Evolutionary conservation across 148 eudicot species (phyloP), one percentile per base, ranked within the genome.

Genomic region (Rhododendron vialii): DNA sequence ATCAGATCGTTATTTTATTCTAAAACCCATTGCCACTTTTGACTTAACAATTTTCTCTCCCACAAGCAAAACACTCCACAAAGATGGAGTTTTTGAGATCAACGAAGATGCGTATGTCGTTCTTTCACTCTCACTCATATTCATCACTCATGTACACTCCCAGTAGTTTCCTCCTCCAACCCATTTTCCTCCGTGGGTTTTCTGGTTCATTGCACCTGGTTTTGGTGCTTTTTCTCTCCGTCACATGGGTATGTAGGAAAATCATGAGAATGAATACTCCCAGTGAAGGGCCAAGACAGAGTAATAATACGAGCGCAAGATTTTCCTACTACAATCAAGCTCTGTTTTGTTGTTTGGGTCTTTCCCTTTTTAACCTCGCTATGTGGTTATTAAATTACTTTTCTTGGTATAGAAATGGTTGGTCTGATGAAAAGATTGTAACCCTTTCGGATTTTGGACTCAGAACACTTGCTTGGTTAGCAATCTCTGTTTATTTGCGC

Each of bases 371-470:
- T 76, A 91, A 90, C 89, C 47, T 94, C 47, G 87, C 82, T 67
- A 74, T 93, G 6, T 91, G 90, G 88, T 82, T 87, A 1, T 84
- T 92, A 69, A 86, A 71, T 82, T 90, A 86, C 55, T 92, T 92
- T 47, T 90, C 86, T 84, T 94, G 93, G 94, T 93, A 89, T 88
- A 85, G 80, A 85, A 87, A 83, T 87, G 93, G 91, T 48, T 93
- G 93, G 94, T 87, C 94, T 47, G 90, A 89, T 81, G 94, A 89
- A 35, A 91, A 83, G 80, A 61, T 89, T 6, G 65, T 85, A 1
- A 88, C 90, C 82, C 81, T 92, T 73, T 74, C 83, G 83, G 96
- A 95, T 92, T 91, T 90, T 50, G 82, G 73, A 22, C 14, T 90
- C 36, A 90, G 86, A 85, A 78, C 90, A 22, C 17, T 92, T 9